These are phyloP conservation scores for Lactarius deliciosus DNA, from an alignment of 768 basidiomycete genomes.

Conservation along the genomic window DNA sequence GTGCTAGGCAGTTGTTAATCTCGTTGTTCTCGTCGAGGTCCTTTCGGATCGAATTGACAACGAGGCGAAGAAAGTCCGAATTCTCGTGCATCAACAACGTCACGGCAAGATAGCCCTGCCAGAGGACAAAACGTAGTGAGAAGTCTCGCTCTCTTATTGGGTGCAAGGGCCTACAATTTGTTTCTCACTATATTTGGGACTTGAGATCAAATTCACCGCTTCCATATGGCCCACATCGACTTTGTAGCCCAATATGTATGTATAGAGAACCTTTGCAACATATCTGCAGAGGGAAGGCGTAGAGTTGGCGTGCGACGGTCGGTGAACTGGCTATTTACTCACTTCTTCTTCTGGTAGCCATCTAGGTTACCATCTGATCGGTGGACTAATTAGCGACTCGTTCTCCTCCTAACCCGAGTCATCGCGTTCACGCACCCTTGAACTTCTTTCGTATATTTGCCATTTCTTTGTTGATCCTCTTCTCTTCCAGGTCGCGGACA, in stretches of 20 bases:
- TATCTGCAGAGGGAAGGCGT: conserved; percentile 49
- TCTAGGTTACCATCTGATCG: conserved; percentile 75
- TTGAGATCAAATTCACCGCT: conserved; percentile 96
- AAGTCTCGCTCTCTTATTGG: conserved; percentile 12
- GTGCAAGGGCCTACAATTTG: conserved; percentile 75
- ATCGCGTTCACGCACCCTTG: conserved; percentile 60
- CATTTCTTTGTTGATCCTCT: conserved; percentile 99
- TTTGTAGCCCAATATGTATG: conserved; percentile 98
- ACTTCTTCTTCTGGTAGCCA: conserved; percentile 94
- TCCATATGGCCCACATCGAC: conserved; percentile 99
- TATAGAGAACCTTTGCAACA: conserved; percentile 98
- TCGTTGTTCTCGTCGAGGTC: conserved; percentile 95
- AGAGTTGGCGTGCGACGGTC: not conserved
- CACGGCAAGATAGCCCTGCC: conserved; percentile 93
- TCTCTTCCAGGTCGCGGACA: conserved; percentile 96
- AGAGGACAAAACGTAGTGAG: conserved; percentile 17
- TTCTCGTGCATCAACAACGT: conserved; percentile 99
- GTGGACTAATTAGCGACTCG: conserved; percentile 4
- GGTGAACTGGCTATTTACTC: conserved; percentile 34
- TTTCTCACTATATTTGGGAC: conserved; percentile 95
- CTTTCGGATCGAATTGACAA: conserved; percentile 98
- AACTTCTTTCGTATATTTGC: conserved; percentile 99
- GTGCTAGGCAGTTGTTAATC: conserved; percentile 91
- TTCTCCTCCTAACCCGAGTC: not conserved
- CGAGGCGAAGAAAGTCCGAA: conserved; percentile 92